Base-by-base conservation (phyloP, 495 filamentous ascomycete species). In the Apiosordaria backusii region DNA sequence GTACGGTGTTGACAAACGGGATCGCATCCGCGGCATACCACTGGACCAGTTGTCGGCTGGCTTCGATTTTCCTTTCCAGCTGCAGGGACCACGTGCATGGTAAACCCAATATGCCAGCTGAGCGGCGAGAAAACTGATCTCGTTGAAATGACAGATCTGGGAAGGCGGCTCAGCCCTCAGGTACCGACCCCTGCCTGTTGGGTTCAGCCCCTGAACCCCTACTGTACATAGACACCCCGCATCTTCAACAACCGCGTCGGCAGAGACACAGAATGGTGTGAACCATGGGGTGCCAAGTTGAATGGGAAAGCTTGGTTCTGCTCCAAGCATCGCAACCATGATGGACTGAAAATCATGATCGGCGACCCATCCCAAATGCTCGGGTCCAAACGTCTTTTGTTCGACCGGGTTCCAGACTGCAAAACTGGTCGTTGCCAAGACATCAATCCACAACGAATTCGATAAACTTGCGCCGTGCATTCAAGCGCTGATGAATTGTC, bases 141-240 rank as follows among this genome's bases (percentile, higher is more conserved):
- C 35, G 35, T 45, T 45, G 10, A 45, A 45, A 45, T 45, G 35
- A 45, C 35, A 45, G 35, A 45, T 45, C 35, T 7, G 35, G 35
- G 35, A 45, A 21, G 52, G 52, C 52, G 52, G n/a, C 52, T 55
- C 52, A 55, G 52, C 52, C 52, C 52, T 23, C 52, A 55, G 19
- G 52, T 45, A 6, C 35, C 13, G 16, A 45, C 35, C 35, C 35
- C 35, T 45, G 35, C 35, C 35, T 13, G 35, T 45, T 45, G 35
- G 35, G 9, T 45, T 45, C 35, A 45, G 35, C 35, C 35, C 0
- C 35, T 45, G 35, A 45, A 45, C 35, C 35, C 35, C 35, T 45
- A 45, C n/a, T n/a, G n/a, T n/a, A n/a, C n/a, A n/a, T n/a, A 45
- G 6, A 45, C 35, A 45, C 35, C 35, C 35, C 35, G 13, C 35